phyloP scores from a whole-genome alignment of 1,139 yeast species.

The Saccharomyces pastorianus region DNA sequence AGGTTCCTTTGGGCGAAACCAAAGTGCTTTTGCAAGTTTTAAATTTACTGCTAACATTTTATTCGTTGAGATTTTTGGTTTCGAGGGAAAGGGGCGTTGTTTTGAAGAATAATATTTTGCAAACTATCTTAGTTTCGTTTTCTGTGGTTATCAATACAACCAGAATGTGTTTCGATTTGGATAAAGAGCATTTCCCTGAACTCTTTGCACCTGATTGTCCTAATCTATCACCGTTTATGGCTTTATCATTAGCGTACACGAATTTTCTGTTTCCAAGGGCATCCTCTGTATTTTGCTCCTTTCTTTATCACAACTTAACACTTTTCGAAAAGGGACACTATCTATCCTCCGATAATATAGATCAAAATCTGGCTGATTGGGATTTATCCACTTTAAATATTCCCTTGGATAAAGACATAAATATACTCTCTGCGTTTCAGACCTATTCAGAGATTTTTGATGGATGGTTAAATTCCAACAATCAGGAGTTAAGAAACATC shows the following conservation, averaged over 20 bases:
- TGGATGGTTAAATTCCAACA: conserved; percentile 5
- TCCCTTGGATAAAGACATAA: conserved; percentile 6
- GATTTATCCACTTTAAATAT: conserved; percentile 11
- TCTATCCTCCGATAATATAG: conserved; percentile 3
- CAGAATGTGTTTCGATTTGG: conserved; percentile 5
- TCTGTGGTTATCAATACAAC: conserved; percentile 6
- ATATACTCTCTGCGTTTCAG: conserved; percentile 11
- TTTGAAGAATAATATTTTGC: conserved; percentile 1
- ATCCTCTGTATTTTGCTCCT: conserved; percentile 12
- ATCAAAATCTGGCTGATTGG: conserved; percentile 7
- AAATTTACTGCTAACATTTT: neutral
- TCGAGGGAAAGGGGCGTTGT: neutral
- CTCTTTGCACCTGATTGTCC: neutral
- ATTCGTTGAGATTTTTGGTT: conserved; percentile 1
- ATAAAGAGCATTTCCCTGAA: conserved; percentile 2
- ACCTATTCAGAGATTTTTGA: conserved; percentile 14
- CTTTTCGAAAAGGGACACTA: conserved; percentile 14
- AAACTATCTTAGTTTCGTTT: conserved; percentile 2
- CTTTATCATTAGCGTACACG: conserved; percentile 1
- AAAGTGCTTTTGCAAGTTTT: conserved; percentile 6
- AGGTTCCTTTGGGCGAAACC: conserved; percentile 10
- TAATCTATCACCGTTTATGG: conserved; percentile 2
- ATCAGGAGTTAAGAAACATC: conserved; percentile 6
- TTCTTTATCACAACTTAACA: conserved; percentile 15
- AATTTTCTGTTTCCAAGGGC: conserved; percentile 8